Percentiles rank a stretch among this genome's conserved stretches.
These are phyloP conservation scores for Plasmodium ovale DNA, from an alignment of 169 alveolate species.

Conservation along the genomic window DNA sequence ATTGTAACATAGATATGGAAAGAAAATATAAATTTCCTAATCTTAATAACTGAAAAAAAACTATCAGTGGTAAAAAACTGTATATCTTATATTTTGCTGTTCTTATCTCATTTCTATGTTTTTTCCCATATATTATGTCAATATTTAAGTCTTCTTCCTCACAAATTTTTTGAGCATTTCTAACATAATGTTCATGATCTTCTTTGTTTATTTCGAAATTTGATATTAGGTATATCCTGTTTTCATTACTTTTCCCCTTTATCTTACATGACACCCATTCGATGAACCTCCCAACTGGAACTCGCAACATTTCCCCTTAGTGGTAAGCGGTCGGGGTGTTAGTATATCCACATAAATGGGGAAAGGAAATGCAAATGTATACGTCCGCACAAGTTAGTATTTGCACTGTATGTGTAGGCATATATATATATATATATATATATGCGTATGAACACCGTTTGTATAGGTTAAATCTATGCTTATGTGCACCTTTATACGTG, in stretches of 20 bases:
- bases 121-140: conserved; percentile 66
- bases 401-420: too few relatives aligned
- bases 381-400: too few relatives aligned
- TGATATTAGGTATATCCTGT: conserved; percentile 48
- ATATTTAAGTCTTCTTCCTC: conserved; percentile 70
- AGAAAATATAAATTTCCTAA: conserved; percentile 92
- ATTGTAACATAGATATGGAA: conserved; percentile 90
- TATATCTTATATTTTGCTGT: conserved; percentile 79
- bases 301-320: too few relatives aligned
- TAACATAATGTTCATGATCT: conserved; percentile 51
- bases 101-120: conserved; percentile 70
- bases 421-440: too few relatives aligned
- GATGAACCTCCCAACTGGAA: background rate
- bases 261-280: conserved; percentile 44
- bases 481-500: too few relatives aligned
- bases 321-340: too few relatives aligned
- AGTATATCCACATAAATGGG: background rate
- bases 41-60: conserved; percentile 80
- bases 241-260: conserved; percentile 33
- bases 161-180: conserved; percentile 39
- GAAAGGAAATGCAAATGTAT: too few relatives aligned
- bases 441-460: background rate
- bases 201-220: conserved; percentile 53
- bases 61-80: conserved; percentile 78
- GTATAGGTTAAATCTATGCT: too few relatives aligned